These are phyloP conservation scores for Alternaria ethzedia DNA, from an alignment of 2,329 filamentous ascomycete species.

Conservation along the genomic window DNA sequence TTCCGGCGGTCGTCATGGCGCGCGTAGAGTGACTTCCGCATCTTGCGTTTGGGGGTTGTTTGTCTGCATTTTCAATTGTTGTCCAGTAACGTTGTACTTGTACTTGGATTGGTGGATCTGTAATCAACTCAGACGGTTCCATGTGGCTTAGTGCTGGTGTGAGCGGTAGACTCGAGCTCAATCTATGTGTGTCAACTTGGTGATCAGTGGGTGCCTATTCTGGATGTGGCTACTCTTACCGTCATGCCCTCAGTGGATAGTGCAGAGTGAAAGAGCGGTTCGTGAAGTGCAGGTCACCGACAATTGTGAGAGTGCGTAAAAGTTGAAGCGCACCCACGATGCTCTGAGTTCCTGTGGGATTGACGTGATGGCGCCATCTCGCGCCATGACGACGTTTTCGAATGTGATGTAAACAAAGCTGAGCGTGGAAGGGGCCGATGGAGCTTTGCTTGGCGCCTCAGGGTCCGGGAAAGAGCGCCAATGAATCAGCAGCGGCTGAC, in stretches of 20 bases:
- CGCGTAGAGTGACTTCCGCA: constrained; percentile 9
- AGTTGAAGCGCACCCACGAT: not conserved
- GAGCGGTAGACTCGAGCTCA: not conserved
- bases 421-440: not conserved
- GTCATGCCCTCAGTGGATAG: not conserved
- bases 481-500: not conserved
- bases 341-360: not conserved
- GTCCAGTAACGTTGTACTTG: constrained; percentile 5
- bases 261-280: not conserved
- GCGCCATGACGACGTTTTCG: not conserved
- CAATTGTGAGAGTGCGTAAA: not conserved
- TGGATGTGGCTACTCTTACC: not conserved
- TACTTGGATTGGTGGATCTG: not conserved
- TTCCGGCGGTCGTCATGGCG: constrained; percentile 12
- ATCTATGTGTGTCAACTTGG: not conserved
- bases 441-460: not conserved
- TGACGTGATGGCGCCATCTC: not conserved
- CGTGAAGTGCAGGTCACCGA: not conserved
- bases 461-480: not conserved
- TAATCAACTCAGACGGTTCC: not conserved
- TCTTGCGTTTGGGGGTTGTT: constrained; percentile 22
- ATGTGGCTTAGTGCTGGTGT: not conserved
- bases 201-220: not conserved
- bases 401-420: not conserved
- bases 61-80: constrained; percentile 32